Base-by-base conservation (phyloP, 805 yeast species). In the Candida tammaniensis region DNA sequence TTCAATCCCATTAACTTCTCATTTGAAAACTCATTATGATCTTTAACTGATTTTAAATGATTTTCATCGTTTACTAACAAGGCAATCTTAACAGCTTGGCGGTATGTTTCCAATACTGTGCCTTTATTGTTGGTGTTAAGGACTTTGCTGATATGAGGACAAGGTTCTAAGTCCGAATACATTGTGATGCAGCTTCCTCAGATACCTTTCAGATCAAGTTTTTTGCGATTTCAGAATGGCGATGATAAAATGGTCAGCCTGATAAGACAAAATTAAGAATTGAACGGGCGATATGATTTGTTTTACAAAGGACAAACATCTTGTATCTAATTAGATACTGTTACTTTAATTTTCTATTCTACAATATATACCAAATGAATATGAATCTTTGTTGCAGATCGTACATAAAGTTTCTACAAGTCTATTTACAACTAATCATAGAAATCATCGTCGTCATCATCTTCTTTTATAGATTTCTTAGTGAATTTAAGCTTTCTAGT, bases 401-500 rank as follows among this genome's bases (percentile, higher is more conserved):
- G n/a, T 10, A 22, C 5, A 22, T 10, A 22, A 22, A 22, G 24
- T 7, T 10, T 22, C 24, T 11, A 22, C n/a, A 13, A 6, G 12
- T 22, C 24, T 11, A 22, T 13, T 16, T 25, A 25, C 17, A 13
- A 9, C 28, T 48, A 57, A 31, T 55, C 60, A 31, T 46, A 54
- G 39, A 57, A 57, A 30, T 51, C 61, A 13, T 52, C 53, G 10
- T 57, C 55, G 2, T 57, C 61, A 20, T 40, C 41, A 18, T 44
- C 38, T 9, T 61, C 65, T 45, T 83, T 66, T 19, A 82, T 57
- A 9, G 80, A 61, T 47, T 76, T 79, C 48, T 76, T 78, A 39
- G 72, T 72, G 53, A 79, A 80, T 39, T 80, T 68, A 27, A 72
- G 46, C 35, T 70, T 68, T n/a, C 67, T 59, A 36, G 80, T 82